Base-by-base conservation (phyloP, 2,329 filamentous ascomycete genomes). In the Ophiostoma australiae region DNA sequence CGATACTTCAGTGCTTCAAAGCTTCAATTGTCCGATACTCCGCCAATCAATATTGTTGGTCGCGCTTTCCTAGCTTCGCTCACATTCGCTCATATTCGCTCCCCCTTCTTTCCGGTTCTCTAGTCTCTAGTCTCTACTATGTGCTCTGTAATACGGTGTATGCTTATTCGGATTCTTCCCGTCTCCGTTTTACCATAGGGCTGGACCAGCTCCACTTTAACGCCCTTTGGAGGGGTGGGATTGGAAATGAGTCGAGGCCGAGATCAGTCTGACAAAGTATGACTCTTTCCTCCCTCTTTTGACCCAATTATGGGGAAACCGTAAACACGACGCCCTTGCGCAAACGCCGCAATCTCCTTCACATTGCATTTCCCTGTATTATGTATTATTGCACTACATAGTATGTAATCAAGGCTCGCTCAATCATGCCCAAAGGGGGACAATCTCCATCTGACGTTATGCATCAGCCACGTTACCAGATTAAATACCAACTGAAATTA, bases 311-410 rank as follows among this genome's bases (percentile, higher is more conserved):
- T 33, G 61, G 61, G 17, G 27, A 33, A 1, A 66, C 33, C 61
- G 61, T 66, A 66, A 66, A 66, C 61, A 39, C 33, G 61, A 66
- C 61, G 61, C 61, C 35, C 17, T 39, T n/a, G 35, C 37, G n/a
- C 66, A 67, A 44, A 67, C 66, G 66, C 66, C 66, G 66, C 66
- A 48, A 67, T 48, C 66, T 44, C 33, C 63, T 31, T 61, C 23
- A 6, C 17, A 35, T 11, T 41, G 33, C 3, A 10, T 37, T 37
- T 66, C 20, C 13, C 20, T 33, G 23, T 58, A 31, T 52, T 17
- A 31, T 31, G 27, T 31, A 31, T 31, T 31, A 7, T 20, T 48
- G 7, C 8, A 10, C 15, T n/a, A 23, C 33, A 20, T 39, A 10
- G 33, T 37, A 39, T n/a, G n/a, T n/a, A n/a, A n/a, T n/a, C 20